Conservation (phyloP, 352 stramenopile species). For the Phytophthora sp. region DNA sequence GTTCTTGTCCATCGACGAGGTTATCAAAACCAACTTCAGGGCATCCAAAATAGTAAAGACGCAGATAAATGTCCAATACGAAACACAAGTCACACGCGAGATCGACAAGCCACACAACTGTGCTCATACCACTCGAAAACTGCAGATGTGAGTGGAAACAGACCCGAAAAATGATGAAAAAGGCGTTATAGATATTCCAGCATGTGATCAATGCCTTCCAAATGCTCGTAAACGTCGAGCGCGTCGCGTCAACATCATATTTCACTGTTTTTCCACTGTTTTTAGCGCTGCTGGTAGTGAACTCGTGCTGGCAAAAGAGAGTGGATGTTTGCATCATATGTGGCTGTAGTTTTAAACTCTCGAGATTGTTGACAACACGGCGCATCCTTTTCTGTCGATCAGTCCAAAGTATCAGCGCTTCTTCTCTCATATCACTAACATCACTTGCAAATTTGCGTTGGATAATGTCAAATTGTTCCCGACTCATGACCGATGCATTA, state of each 20-base stretch:
- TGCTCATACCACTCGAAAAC: constrained; percentile 30
- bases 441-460: constrained; percentile 68
- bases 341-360: constrained; percentile 57
- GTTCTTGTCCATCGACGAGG: constrained; percentile 42
- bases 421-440: constrained; percentile 52
- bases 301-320: constrained; percentile 65
- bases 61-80: constrained; percentile 65
- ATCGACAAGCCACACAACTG: constrained; percentile 45
- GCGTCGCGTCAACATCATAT: constrained; percentile 27
- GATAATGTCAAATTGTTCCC: constrained; percentile 74
- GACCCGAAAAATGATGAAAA: constrained; percentile 74
- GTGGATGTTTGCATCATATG: constrained; percentile 57
- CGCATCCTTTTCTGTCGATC: constrained; percentile 46
- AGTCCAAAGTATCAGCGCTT: constrained; percentile 44
- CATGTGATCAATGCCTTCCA: constrained; percentile 68
- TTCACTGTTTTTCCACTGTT: constrained; percentile 5
- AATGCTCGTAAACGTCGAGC: constrained; percentile 36
- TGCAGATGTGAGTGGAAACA: constrained; percentile 65
- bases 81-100: constrained; percentile 65
- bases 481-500: constrained; percentile 70
- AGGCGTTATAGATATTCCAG: constrained; percentile 77
- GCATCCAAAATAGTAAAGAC: constrained; percentile 71
- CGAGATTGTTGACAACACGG: constrained; percentile 52
- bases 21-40: constrained; percentile 54
- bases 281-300: background rate